Evolutionary conservation across 2,329 filamentous ascomycete species (phyloP), one percentile per base, ranked within the genome.

Genomic region (Penicillium sp.): DNA sequence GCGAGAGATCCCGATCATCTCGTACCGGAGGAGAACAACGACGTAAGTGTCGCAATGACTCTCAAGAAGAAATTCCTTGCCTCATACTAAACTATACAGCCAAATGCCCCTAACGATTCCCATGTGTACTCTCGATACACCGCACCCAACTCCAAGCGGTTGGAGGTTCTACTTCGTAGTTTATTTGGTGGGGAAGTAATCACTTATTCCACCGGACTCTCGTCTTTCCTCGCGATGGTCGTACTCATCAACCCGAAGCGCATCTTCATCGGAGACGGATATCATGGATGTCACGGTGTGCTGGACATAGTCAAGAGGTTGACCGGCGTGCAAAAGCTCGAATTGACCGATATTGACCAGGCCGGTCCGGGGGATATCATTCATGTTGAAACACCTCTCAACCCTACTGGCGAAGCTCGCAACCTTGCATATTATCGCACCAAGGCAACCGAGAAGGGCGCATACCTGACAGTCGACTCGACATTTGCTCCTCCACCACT

Each of bases 281-380:
- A 97, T 75, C 93, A 97, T 74, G 93, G 93, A 55, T 95, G 90
- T 72, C 91, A 96, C 70, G 90, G 89, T 56, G 89, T 96, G 21
- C 82, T 97, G 61, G 72, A 50, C n/a, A 58, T 97, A 34, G 79
- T 95, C 56, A 72, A 81, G 45, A 88, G 90, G 56, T 84, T 97
- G 40, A 90, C 86, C 15, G 87, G 88, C 0, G 81, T 95, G 23
- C 72, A 85, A 67, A 81, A 86, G 56, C 78, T 96, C 1, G 80
- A 85, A 21, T 80, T 97, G 13, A 83, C 86, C 61, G 88, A 84
- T 15, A 77, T 80, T 12, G 82, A 83, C 39, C 82, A 84, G 27
- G 79, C 96, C 2, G 79, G 84, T 10, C 75, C 82, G 6, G 51
- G 54, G 2, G 92, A 97, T 70, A 77, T 97, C 3, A 80, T 97